Evolutionary conservation across 805 yeast species (phyloP), one percentile per base, ranked within the genome.

Genomic region (Wickerhamomyces canadensis): DNA sequence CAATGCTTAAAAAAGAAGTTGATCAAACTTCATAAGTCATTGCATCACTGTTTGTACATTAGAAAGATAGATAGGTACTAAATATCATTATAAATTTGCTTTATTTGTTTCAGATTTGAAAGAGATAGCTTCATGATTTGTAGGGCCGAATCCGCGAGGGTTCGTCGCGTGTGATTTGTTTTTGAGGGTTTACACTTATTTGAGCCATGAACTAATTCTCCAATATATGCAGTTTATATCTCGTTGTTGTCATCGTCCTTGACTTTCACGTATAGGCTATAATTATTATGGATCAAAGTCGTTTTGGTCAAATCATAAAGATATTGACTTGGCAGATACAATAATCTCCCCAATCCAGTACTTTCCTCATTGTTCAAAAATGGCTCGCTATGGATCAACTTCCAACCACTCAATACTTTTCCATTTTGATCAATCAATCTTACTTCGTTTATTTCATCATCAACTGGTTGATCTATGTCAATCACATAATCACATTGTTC

Each of bases 1-100:
- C 89, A 26, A 89, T 88, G 96, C 72, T 88, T 52, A 78, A 76
- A 51, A 81, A 78, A 60, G 57, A 42, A 40, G 25, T 30, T 26
- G 22, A 26, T 17, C 32, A 31, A 11, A 17, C 11, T 6, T 25
- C 6, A 25, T n/a, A 25, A 25, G 6, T 22, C 8, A 8, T 8
- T 22, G 24, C 24, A 24, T 6, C 11, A 11, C 14, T 25, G 27
- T 25, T n/a, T 24, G 26, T 34, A 33, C 26, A 42, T 16, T 38
- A 34, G 26, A 19, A 15, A 6, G 10, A 21, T 21, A n/a, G n/a
- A n/a, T n/a, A n/a, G 10, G 6, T 25, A 11, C 14, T 13, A 25
- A 25, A 9, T 25, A 14, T 13, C 6, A 11, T 25, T 13, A 13
- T 25, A 13, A 6, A 25, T 10, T 10, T 25, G 27, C 14, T 25